A percentile compares a stretch with the other conserved stretches of the same genome.
These are phyloP conservation scores for Paraleonurus japonicus DNA, from an alignment of 257 asterid species.

Conservation along the genomic window DNA sequence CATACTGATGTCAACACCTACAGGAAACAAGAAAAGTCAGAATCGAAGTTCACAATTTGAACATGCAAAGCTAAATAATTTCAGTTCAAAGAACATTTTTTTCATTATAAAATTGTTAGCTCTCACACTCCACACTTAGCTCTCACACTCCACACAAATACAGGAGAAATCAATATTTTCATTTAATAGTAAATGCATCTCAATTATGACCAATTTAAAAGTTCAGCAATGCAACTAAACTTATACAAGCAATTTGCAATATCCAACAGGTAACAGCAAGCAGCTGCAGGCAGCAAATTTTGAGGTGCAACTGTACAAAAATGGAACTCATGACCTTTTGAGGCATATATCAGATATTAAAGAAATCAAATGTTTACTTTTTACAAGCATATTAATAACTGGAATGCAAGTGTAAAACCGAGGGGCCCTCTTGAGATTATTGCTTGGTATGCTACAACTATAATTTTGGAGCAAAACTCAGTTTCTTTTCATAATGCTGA, in stretches of 20 bases:
- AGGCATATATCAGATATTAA: not conserved
- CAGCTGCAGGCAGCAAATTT: not conserved
- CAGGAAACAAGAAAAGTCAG: not conserved
- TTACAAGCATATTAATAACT: not conserved
- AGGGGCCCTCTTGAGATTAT: not conserved
- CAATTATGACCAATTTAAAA: not conserved
- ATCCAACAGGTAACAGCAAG: not conserved
- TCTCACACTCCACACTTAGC: not conserved
- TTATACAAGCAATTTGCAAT: not conserved
- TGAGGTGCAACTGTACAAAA: not conserved
- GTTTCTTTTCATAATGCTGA: not conserved
- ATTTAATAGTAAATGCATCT: not conserved
- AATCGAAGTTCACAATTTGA: constrained; percentile 11
- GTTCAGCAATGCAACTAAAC: not conserved
- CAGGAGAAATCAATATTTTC: not conserved
- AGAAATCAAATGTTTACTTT: not conserved
- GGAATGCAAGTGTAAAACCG: not conserved
- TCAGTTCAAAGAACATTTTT: not conserved
- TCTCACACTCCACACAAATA: not conserved
- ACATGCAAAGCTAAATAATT: not conserved
- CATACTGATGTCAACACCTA: constrained; percentile 94
- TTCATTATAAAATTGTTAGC: not conserved
- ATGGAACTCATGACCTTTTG: not conserved
- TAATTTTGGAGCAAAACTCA: not conserved
- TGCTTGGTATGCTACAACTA: not conserved